Evolutionary conservation across 2,329 filamentous ascomycete species (phyloP).

Genomic region (Fusarium mundagurra): DNA sequence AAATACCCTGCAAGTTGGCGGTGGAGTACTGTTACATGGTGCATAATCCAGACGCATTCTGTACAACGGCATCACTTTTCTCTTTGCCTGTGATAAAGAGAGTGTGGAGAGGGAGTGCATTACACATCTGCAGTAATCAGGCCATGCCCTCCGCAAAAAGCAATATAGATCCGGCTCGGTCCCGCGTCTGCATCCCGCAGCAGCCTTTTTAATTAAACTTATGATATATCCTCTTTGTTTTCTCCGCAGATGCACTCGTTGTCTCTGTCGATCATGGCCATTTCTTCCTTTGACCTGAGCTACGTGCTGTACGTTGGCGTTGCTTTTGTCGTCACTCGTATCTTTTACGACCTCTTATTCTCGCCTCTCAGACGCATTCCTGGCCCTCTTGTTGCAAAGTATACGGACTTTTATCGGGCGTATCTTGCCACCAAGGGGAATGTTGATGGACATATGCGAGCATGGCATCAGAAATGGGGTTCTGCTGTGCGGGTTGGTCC

Average conservation of each 20-base stretch:
- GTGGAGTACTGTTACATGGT: slow-evolving; percentile 2
- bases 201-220: neutral
- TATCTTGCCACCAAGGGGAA: slow-evolving; percentile 18
- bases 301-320: slow-evolving; percentile 7
- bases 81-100: neutral
- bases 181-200: neutral
- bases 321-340: slow-evolving; percentile 1
- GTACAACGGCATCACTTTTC: neutral
- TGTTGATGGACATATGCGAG: slow-evolving; percentile 13
- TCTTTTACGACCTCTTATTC: slow-evolving; percentile 23
- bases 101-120: neutral
- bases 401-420: slow-evolving; percentile 29
- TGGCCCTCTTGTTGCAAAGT: slow-evolving; percentile 11
- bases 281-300: neutral
- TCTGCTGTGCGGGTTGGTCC: slow-evolving; percentile 26
- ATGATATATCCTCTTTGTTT: slow-evolving; percentile 6
- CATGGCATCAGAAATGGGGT: slow-evolving; percentile 31
- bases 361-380: slow-evolving; percentile 28
- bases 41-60: neutral
- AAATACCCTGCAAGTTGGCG: neutral
- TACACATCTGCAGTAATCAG: neutral
- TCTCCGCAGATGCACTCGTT: neutral
- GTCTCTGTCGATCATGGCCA: slow-evolving; percentile 19
- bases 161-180: slow-evolving; percentile 4
- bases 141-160: neutral